Base-by-base conservation (phyloP, 2,329 filamentous ascomycete species). In the Diatrype stigma region DNA sequence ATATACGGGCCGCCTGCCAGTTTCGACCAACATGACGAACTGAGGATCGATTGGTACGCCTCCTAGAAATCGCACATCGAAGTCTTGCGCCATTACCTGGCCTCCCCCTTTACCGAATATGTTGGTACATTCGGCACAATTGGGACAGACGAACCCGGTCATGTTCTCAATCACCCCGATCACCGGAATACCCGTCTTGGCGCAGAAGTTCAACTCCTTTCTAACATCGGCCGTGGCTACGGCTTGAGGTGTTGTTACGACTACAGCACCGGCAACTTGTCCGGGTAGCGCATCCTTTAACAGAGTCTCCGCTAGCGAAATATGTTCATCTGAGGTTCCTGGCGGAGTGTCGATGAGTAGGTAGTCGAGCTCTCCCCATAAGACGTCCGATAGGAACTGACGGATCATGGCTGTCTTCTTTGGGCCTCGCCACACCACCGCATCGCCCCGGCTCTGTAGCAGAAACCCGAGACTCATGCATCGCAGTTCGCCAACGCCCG, bases 341-440 rank as follows among this genome's bases (percentile, higher is more conserved):
- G 94, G 94, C 12, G 94, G 94, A 3, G 94, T 99, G 70, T 99
- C 94, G 64, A 99, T 90, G 52, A 99, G 81, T 0, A 99, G 78
- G 65, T 90, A 97, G 67, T 97, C 93, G n/a, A 90, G 82, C 22
- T 86, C 81, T 49, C 83, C 81, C 94, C 94, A 97, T 28, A 90
- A 78, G 4, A 96, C 92, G 64, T 96, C 92, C 1, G 89, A 87
- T 26, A 99, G 77, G 66, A 99, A 99, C 69, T 99, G 94, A 38
- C 92, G 85, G 52, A 99, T 90, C 94, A 99, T 99, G 47, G 94
- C 94, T 4, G 94, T 99, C 75, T 99, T 99, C 73, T 99, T 99
- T 2, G 94, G 94, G 0, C 94, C 94, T 48, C 94, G 84, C 94
- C 94, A 99, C 37, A 99, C 94, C 0, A 99, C 92, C 0, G 94